phyloP scores from a whole-genome alignment of 2,329 filamentous ascomycete genomes.

The Rutstroemia sp. region DNA sequence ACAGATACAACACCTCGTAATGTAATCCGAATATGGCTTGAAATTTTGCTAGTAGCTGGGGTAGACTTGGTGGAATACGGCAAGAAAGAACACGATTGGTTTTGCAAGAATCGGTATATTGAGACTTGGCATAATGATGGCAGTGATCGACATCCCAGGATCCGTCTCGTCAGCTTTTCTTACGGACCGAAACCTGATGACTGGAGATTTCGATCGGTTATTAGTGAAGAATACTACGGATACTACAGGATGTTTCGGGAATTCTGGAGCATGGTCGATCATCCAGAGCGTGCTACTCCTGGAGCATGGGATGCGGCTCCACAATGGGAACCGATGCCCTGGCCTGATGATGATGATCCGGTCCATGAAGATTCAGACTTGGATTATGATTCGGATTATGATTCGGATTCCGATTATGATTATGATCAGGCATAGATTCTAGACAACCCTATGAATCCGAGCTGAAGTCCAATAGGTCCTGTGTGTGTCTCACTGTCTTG shows the following conservation, averaged over 20 bases:
- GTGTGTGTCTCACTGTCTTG: too few species aligned
- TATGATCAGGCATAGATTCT: too few species aligned
- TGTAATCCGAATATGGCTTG: background rate
- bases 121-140: too few species aligned
- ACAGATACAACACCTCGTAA: background rate
- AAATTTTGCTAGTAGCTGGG: background rate
- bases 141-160: too few species aligned
- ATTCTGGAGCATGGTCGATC: background rate
- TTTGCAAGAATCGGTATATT: background rate
- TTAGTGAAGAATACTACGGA: too few species aligned
- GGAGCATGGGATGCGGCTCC: background rate
- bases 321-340: background rate
- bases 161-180: background rate
- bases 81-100: background rate
- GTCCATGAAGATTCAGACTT: background rate
- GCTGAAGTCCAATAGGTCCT: too few species aligned
- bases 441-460: too few species aligned
- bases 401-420: too few species aligned
- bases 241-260: background rate
- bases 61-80: background rate
- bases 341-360: too few species aligned
- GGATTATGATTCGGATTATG: background rate
- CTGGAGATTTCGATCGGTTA: background rate
- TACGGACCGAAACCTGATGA: background rate
- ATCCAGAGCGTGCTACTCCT: background rate